Base-by-base conservation (phyloP, 106 monocot genomes). In the Vanilla planifolia region DNA sequence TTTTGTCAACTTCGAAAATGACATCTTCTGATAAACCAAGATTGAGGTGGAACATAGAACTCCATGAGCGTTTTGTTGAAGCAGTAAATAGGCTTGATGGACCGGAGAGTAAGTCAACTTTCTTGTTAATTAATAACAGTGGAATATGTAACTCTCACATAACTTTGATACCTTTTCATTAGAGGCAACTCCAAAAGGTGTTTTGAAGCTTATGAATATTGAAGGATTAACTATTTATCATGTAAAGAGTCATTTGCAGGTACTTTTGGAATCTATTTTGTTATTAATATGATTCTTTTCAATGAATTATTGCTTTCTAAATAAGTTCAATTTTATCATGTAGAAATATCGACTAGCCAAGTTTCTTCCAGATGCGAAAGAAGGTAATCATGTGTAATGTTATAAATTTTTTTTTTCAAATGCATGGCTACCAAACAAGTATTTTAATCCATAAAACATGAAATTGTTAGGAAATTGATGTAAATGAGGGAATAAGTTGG, bases 241-340 rank as follows among this genome's bases (percentile, higher is more conserved):
- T 70, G 81, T 93, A 28, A 93, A 93, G 71, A 93, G 93, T 70
- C 93, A 93, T 53, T 72, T 93, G 67, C 93, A 92, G 92, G 92
- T 92, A 72, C 3, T 62, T 8, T 26, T 20, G 21, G 27, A 27
- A 35, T 36, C 17, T 5, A 51, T 45, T 56, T 36, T 11, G 1
- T 16, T 13, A 32, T 23, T 2, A 8, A 35, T 48, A 14, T 23
- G 43, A 48, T 28, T 30, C 17, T 5, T 36, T 7, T 2, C 8
- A 23, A 11, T n/a, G 45, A 45, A 45, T 5, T n/a, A 45, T 19
- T 19, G 5, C n/a, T 45, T 45, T 50, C 25, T 8, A 24, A 50
- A 6, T 25, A 25, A 50, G 7, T 27, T 36, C 33, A 7, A 23
- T 44, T 22, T n/a, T 51, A 20, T 64, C 27, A 35, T 82, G 70